Base-by-base conservation (phyloP, 2,329 filamentous ascomycete genomes). In the Paecilomyces variotii region DNA sequence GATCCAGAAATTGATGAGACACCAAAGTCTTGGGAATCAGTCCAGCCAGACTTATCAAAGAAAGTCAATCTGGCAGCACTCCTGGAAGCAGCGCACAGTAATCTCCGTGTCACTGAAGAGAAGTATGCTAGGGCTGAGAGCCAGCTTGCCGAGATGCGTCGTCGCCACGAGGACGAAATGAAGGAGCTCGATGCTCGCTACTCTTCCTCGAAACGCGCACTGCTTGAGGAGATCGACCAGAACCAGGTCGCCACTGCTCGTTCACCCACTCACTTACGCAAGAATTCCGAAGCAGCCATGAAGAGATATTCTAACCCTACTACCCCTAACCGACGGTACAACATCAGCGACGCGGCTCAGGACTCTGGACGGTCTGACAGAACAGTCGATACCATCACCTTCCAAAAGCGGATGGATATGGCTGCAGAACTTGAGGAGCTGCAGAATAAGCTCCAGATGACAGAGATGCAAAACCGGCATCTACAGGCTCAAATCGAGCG, bases 401-500 rank as follows among this genome's bases (percentile, higher is more conserved):
- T 90, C 75, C 93, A 94, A 76, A 91, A 88, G 68, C 87, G 88
- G 45, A 93, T 95, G 87, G 93, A 97, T 70, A 79, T 96, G 60
- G 94, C 92, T 68, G 84, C 90, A 2, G 92, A 97, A 68, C 81
- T 97, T 11, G 93, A 97, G 71, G 87, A 96, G 73, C 82, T 96
- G 27, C 93, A 97, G 71, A 97, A 95, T 71, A 91, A 96, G 71
- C 83, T 97, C 56, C 93, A 97, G 70, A 85, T 97, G 72, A 87
- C 89, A 3, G 89, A 97, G 73, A 96, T 97, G 90, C 90, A 95
- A 67, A 97, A 96, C 74, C 87, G 89, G 34, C 92, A 97, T 68
- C 84, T 97, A 4, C 90, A 96, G 70, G 91, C 85, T 69, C 91
- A 97, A 70, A 78, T 97, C 50, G 89, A 93, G 45, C 85, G 89